Base-by-base conservation (phyloP, 2,329 filamentous ascomycete species). In the Diplodia seriata region DNA sequence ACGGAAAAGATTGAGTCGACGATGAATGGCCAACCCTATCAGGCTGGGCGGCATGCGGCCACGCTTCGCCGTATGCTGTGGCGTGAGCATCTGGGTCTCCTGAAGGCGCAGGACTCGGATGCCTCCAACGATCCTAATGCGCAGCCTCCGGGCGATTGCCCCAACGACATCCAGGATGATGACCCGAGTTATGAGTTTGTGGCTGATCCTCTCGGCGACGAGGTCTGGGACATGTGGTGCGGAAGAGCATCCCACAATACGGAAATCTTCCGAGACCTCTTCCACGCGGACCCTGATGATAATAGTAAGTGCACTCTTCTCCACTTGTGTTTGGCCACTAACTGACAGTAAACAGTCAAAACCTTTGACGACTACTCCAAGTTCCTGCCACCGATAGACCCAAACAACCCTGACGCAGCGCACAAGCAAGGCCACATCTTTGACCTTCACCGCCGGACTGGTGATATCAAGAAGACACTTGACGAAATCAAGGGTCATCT, bases 211-310 rank as follows among this genome's bases (percentile, higher is more conserved):
- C 79, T 90, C 7, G 83, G 82, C 6, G 84, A 87, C 61, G 81
- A 84, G 5, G 81, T 89, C 51, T 86, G 85, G 67, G 82, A 89
- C 11, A 85, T 85, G 80, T 95, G 92, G 92, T 92, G 86, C 0
- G 74, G 80, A 36, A 85, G 86, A 71, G 91, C 92, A 1, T 87
- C 87, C 1, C 87, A 80, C 64, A 95, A 95, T 76, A 94, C 91
- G 0, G 82, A 87, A 62, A 81, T 92, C 8, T 95, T 93, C 80
- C 82, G 91, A n/a, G 89, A 93, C 70, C 75, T 95, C 26, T 95
- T 95, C 81, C 92, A 94, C 73, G 90, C 91, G 0, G 94, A 98
- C 76, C 94, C 95, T 0, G 94, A 98, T 78, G 88, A 97, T 74
- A 85, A 91, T 74, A 92, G 66, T 67, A 31, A 53, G 88, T 90